Evolutionary conservation across 371 early-diverging fungal species (phyloP), one percentile per base, ranked within the genome.

Genomic region (Mortierella sp.): DNA sequence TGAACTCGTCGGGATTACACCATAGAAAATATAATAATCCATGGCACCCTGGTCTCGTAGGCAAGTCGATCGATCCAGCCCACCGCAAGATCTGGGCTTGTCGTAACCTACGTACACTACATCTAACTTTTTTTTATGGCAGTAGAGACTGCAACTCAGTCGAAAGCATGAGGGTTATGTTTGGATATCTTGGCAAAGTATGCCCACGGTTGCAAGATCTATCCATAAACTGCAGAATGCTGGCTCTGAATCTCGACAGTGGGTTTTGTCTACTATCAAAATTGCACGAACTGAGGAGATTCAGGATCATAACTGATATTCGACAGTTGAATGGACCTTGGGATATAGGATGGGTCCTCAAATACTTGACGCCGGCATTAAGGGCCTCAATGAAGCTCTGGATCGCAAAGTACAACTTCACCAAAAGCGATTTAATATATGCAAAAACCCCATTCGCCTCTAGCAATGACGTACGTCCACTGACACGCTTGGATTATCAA

Each of bases 31-130:
- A 1, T 8, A 37, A 37, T 37, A 13, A 13, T 8, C 6, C 8
- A 1, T 37, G 40, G 40, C 4, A 37, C 29, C 2, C 55, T 31
- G 2, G 2, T 4, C 3, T 54, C 29, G 28, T 54, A 15, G 55
- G 55, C 2, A 54, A 31, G 29, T 3, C 23, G 29, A 57, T 57
- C n/a, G 58, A 57, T 5, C 61, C 42, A 26, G 42, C 22, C 10
- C 26, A 61, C 9, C 61, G 43, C 45, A 61, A 45, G 45, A 42
- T 61, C 17, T 61, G 61, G 61, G 42, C 61, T n/a, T 61, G 61
- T 26, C 61, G 61, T 17, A 43, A 29, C 29, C 61, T 61, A 23
- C 40, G 28, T 15, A 61, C 45, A 5, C 28, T 61, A 6, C 61
- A 43, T 17, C 3, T 43, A 12, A 26, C n/a, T 13, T 37, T 37